A percentile compares a stretch with the other conserved stretches of the same genome.
Conservation (phyloP, 805 yeast genomes). For the Ogataea methylovora region DNA sequence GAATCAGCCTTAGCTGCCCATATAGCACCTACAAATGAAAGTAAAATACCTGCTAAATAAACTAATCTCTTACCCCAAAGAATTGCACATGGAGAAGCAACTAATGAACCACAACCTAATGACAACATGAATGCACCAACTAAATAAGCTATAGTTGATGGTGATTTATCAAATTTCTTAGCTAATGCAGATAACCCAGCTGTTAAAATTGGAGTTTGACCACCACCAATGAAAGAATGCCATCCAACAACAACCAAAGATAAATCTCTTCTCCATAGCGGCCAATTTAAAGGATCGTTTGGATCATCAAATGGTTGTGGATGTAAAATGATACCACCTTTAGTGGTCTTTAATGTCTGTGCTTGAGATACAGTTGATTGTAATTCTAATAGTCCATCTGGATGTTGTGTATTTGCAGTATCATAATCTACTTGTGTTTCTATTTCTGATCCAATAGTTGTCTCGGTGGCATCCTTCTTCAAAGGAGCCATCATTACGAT, state of each 20-base stretch:
- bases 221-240: constrained; percentile 54
- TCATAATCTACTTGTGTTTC: not conserved
- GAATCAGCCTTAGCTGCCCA: constrained; percentile 46
- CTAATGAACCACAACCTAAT: constrained; percentile 49
- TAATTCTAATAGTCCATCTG: not conserved
- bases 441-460: not conserved
- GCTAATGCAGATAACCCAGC: constrained; percentile 41
- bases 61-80: constrained; percentile 51
- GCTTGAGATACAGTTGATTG: not conserved
- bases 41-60: constrained; percentile 38
- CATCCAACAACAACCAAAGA: constrained; percentile 46
- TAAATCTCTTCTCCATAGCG: constrained; percentile 48
- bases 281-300: constrained; percentile 64
- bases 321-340: constrained; percentile 40
- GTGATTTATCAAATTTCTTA: constrained; percentile 33
- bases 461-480: not conserved
- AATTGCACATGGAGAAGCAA: constrained; percentile 52
- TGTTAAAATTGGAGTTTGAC: constrained; percentile 53
- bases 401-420: not conserved
- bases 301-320: constrained; percentile 62
- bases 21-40: constrained; percentile 44
- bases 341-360: constrained; percentile 33
- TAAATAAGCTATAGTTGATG: constrained; percentile 38
- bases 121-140: constrained; percentile 56
- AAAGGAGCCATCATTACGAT: constrained; percentile 25